Evolutionary conservation across 306 rosid genomes (phyloP).

Genomic region (Cucumis hystrix): DNA sequence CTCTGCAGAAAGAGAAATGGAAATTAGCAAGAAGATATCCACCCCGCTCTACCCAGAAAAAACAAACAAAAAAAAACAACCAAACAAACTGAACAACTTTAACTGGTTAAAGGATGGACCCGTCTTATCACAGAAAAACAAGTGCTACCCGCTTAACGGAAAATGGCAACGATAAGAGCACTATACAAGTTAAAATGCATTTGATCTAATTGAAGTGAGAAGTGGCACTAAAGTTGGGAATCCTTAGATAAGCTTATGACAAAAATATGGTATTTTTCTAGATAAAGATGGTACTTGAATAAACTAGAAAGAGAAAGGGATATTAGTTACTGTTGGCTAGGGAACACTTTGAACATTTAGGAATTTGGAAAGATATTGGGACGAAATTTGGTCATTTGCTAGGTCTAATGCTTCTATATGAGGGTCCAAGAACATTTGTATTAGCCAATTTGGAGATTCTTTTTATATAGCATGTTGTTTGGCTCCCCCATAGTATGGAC

Average conservation of each 20-base stretch:
- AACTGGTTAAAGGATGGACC: neutral
- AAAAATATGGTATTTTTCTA: neutral
- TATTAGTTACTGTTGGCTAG: neutral
- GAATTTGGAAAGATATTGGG: neutral
- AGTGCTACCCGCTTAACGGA: neutral
- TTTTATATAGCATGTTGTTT: neutral
- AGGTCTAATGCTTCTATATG: neutral
- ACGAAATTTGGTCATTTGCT: neutral
- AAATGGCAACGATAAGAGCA: neutral
- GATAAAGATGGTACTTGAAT: no score
- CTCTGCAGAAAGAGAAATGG: conserved; percentile 41
- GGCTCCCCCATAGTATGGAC: neutral
- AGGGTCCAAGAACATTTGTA: neutral
- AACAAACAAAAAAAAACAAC: no score
- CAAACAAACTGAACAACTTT: no score
- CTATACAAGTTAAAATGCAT: neutral
- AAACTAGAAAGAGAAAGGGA: neutral
- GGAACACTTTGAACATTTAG: neutral
- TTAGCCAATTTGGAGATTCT: neutral
- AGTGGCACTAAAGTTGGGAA: neutral
- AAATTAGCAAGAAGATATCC: neutral
- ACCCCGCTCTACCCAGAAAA: neutral
- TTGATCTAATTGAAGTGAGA: neutral
- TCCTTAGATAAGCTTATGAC: neutral
- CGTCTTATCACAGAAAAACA: neutral